Evolutionary conservation across 2,329 filamentous ascomycete genomes (phyloP).

Genomic region (Xylariomycetidae sp.): DNA sequence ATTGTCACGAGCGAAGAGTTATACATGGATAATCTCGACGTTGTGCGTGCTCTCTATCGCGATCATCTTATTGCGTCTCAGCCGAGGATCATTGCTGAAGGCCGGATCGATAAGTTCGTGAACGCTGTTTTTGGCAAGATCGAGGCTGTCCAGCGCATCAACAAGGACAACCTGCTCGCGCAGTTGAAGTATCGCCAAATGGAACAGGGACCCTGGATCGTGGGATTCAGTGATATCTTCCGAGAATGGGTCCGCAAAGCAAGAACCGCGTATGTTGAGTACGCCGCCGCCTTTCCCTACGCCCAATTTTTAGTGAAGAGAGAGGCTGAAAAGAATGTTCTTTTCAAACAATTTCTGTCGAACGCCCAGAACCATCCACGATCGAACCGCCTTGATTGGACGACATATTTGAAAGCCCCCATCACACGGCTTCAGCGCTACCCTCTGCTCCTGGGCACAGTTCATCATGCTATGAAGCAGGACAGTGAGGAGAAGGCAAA

Average conservation of each 20-base stretch:
- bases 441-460: conserved; percentile 73
- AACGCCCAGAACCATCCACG: conserved; percentile 72
- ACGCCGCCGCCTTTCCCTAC: conserved; percentile 80
- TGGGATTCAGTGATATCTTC: conserved; percentile 94
- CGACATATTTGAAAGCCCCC: conserved; percentile 87
- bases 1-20: conserved; percentile 90
- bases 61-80: conserved; percentile 70
- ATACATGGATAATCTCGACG: conserved; percentile 84
- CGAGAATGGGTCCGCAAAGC: conserved; percentile 98
- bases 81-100: conserved; percentile 75
- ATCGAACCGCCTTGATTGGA: conserved; percentile 84
- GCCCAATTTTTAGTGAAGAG: conserved; percentile 79
- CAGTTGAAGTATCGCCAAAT: conserved; percentile 96
- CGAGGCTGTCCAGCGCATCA: conserved; percentile 82
- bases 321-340: conserved; percentile 77
- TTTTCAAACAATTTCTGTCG: conserved; percentile 84
- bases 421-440: conserved; percentile 92
- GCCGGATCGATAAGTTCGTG: conserved; percentile 75
- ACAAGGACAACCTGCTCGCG: conserved; percentile 86
- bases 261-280: conserved; percentile 82
- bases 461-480: conserved; percentile 75
- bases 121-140: conserved; percentile 85
- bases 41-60: conserved; percentile 79
- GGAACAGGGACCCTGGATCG: conserved; percentile 92
- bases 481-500: conserved; percentile 90